phyloP scores from a whole-genome alignment of 2,329 filamentous ascomycete species.

The Fusarium sp. region DNA sequence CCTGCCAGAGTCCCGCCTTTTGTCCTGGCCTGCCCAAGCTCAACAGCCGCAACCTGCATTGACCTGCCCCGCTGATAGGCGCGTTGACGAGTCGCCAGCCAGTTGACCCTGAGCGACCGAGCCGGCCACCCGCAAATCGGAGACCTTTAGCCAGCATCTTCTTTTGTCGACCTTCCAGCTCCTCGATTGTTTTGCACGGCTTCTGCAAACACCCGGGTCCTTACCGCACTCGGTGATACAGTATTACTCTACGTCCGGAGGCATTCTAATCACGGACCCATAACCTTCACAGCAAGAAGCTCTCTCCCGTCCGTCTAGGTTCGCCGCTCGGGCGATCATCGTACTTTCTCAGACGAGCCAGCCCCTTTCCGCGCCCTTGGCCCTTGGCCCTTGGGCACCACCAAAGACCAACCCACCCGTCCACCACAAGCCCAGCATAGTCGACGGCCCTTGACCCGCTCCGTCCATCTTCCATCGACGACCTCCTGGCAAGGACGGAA shows the following conservation, averaged over 20 bases:
- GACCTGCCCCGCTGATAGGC: conserved; percentile 42
- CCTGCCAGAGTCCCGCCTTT: conserved; percentile 35
- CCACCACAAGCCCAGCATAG: conserved; percentile 31
- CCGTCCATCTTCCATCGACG: conserved; percentile 20
- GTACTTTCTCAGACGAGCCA: conserved; percentile 36
- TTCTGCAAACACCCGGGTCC: conserved; percentile 24
- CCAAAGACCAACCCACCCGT: conserved; percentile 14
- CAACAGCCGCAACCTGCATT: conserved; percentile 40
- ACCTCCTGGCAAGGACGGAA: conserved; percentile 25
- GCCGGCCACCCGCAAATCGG: conserved; percentile 37
- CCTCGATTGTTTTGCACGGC: conserved; percentile 10
- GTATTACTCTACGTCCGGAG: conserved; percentile 4
- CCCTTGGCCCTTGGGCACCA: conserved; percentile 32
- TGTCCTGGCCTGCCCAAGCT: conserved; percentile 30
- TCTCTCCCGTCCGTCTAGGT: conserved; percentile 6
- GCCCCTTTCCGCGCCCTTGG: conserved; percentile 40
- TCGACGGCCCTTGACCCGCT: conserved; percentile 40
- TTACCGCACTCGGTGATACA: conserved; percentile 28
- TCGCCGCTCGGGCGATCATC: conserved; percentile 37
- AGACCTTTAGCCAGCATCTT: conserved; percentile 24
- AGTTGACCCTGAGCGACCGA: conserved; percentile 32
- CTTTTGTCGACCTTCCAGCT: conserved; percentile 20
- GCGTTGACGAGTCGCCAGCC: conserved; percentile 30
- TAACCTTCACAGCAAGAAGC: conserved; percentile 14
- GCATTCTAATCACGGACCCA: not conserved